Base-by-base conservation (phyloP, 148 eudicot species). In the Rheum nobile region DNA sequence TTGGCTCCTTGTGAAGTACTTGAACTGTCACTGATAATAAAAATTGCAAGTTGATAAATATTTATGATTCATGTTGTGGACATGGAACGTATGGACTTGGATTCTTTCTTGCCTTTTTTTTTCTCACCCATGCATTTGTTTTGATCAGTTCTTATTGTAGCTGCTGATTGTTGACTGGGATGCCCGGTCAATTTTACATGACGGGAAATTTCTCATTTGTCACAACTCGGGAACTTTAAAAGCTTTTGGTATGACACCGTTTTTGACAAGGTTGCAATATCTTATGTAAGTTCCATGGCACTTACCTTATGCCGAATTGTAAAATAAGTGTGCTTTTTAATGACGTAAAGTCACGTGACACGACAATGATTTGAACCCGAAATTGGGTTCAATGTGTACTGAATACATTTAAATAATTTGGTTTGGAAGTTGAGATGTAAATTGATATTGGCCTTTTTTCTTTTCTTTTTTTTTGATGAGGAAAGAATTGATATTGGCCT, bases 21-120 rank as follows among this genome's bases (percentile, higher is more conserved):
- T 65, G 70, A 65, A 32, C 38, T 65, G 70, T 32, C 70, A 65
- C 21, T 65, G 22, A 65, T 65, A 32, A 31, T 65, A 65, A 65
- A 14, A 65, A 34, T 65, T 32, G 70, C 70, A 31, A 65, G 39
- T 17, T 65, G 70, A 34, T 65, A 65, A 31, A 21, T 41, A 65
- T 65, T 65, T 65, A 73, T 29, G 16, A 31, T 2, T 31, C 4
- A 26, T 75, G 13, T 41, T 52, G 54, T 79, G 75, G 72, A 78
- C 29, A 43, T 42, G 76, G 71, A 81, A 9, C 76, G 76, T 3
- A 48, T 67, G 47, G 44, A 13, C 67, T 55, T 17, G 39, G 32
- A 16, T 65, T 63, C 10, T 41, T 37, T 37, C 39, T 37, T 6
- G n/a, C 39, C 6, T 76, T 42, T 31, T 34, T 4, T 0, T 32